Base-by-base conservation (phyloP, 1,284 basidiomycete species). In the Leucoagaricus sp. region DNA sequence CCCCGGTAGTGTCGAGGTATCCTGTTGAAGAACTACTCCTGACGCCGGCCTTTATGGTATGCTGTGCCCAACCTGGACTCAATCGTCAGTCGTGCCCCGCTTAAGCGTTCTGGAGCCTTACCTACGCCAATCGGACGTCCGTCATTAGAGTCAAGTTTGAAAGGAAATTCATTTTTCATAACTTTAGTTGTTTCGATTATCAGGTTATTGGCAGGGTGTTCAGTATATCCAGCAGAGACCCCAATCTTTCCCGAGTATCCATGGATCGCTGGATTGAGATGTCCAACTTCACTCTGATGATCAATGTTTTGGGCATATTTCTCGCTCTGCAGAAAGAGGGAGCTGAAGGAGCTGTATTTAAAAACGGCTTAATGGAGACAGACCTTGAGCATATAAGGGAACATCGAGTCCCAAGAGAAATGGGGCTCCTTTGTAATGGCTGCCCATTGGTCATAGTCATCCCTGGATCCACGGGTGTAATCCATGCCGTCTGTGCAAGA, bases 11-110 rank as follows among this genome's bases (percentile, higher is more conserved):
- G 1, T 65, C 63, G n/a, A 79, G 67, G 44, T 79, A 80, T 2
- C 73, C 70, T 5, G 70, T 68, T 2, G 75, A 73, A 1, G 72
- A 61, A 5, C 77, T 79, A 55, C 71, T 69, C 26, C 77, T 64
- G 1, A 66, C 59, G 26, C 73, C 72, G 28, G 69, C 71, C 4
- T 60, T 66, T 19, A 63, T 58, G 2, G 60, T 64, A 4, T 52
- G 56, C 41, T 67, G 63, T 1, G 56, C 44, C 64, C 62, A 68
- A 12, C 61, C 69, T 65, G 15, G 4, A 28, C 31, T 15, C 40
- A 25, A 4, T 19, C 28, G 17, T 26, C 8, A 40, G 41, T 49
- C 42, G 12, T 31, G 3, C 1, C 41, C 23, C 29, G n/a, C 0
- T 6, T 3, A 17, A n/a, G 9, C 38, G n/a, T 2, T 29, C 4